Conservation (phyloP, 768 basidiomycete species). For the Tricholoma flavovirens region DNA sequence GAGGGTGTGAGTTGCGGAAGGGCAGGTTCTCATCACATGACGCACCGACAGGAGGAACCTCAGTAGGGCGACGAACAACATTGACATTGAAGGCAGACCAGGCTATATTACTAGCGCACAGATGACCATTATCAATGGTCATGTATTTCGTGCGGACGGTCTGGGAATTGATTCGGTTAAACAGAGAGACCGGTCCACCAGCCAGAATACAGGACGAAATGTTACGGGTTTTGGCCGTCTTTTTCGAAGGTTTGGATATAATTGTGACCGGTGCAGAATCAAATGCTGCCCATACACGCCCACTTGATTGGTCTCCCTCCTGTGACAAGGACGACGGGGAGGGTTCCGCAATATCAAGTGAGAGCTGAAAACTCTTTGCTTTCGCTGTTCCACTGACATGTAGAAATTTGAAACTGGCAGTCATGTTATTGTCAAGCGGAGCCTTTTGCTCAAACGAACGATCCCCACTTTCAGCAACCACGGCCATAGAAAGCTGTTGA, state of each 20-base stretch:
- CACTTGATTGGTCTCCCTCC: constrained; percentile 39
- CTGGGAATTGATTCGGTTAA: constrained; percentile 95
- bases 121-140: constrained; percentile 79
- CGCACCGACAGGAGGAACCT: constrained; percentile 57
- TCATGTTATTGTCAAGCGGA: constrained; percentile 76
- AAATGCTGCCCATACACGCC: constrained; percentile 86
- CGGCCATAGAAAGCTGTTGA: constrained; percentile 79
- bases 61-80: constrained; percentile 71
- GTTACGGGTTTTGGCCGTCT: constrained; percentile 92
- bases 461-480: constrained; percentile 79
- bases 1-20: constrained; percentile 34
- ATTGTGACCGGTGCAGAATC: constrained; percentile 90
- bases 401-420: constrained; percentile 86
- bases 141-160: constrained; percentile 97
- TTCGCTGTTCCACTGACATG: constrained; percentile 87
- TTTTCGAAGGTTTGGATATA: constrained; percentile 96
- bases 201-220: constrained; percentile 87
- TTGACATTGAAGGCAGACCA: constrained; percentile 97
- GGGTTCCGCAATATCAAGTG: constrained; percentile 80
- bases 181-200: constrained; percentile 85
- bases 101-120: constrained; percentile 84
- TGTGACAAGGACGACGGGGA: constrained; percentile 44
- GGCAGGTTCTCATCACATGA: constrained; percentile 44
- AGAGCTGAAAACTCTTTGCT: constrained; percentile 84
- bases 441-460: constrained; percentile 83